Conservation (phyloP, 1,284 basidiomycete species). For the Malassezia yamatoensis region DNA sequence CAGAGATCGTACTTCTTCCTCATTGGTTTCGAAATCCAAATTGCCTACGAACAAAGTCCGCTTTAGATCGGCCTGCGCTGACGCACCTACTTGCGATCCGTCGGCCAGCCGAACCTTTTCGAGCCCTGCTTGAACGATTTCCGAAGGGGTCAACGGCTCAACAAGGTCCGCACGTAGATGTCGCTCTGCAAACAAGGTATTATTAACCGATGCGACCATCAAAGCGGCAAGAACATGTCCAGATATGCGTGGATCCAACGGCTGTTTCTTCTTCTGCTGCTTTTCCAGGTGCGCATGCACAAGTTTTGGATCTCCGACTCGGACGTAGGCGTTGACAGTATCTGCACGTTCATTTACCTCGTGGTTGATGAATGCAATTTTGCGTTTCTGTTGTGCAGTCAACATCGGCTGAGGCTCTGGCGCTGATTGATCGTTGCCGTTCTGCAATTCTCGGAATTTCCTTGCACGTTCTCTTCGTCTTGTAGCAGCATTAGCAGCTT, state of each 20-base stretch:
- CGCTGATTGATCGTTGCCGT: constrained; percentile 27
- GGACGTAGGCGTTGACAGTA: constrained; percentile 42
- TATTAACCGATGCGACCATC: constrained; percentile 60
- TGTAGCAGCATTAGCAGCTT: constrained; percentile 42
- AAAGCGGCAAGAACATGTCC: constrained; percentile 57
- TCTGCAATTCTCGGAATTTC: constrained; percentile 57
- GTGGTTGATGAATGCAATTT: constrained; percentile 83
- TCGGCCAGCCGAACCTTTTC: constrained; percentile 31
- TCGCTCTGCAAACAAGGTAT: constrained; percentile 63
- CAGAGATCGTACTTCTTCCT: constrained; percentile 75
- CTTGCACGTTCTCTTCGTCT: constrained; percentile 52
- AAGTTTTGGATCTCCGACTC: constrained; percentile 27
- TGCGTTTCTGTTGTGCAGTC: constrained; percentile 77
- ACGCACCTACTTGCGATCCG: constrained; percentile 22
- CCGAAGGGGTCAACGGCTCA: constrained; percentile 24
- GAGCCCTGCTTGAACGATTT: constrained; percentile 34
- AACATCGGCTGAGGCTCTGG: constrained; percentile 54
- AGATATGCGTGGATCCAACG: constrained; percentile 22
- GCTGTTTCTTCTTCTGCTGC: neutral
- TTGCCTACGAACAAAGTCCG: constrained; percentile 81
- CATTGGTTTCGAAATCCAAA: constrained; percentile 79
- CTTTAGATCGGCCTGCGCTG: constrained; percentile 50
- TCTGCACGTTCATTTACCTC: constrained; percentile 51
- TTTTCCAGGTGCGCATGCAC: constrained; percentile 6
- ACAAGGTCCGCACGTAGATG: constrained; percentile 43